Base-by-base conservation (phyloP, 2,329 filamentous ascomycete species). In the Beauveria varroae region DNA sequence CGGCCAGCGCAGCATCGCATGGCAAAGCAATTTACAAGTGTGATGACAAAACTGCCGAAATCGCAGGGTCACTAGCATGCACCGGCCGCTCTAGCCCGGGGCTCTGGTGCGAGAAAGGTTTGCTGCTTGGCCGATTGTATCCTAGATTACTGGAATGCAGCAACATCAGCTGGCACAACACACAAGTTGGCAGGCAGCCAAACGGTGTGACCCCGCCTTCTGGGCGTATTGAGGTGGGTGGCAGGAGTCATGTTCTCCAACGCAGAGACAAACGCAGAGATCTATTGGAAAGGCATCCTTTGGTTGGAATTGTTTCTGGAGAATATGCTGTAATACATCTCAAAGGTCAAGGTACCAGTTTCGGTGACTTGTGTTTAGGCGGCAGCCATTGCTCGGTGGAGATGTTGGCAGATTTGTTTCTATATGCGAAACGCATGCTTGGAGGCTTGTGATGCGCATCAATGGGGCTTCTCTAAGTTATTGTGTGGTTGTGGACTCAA, bases 401-500 rank as follows among this genome's bases (percentile, higher is more conserved):
- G 55, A 3, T 20, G 37, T 24, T 20, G n/a, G 50, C 24, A 20
- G 50, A 53, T 50, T 43, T 47, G 50, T 26, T 53, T 53, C 30
- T 57, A 47, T 57, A 57, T 49, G 30, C 20, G 55, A 57, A 49
- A 57, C 55, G 43, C 52, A 43, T 54, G 16, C 54, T 30, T 55
- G 26, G n/a, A 22, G 18, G 43, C 16, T 34, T 20, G 16, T n/a
- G 30, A 26, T 26, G 30, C 20, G 34, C 30, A 40, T 53, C 50
- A 53, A 22, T 24, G 50, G 50, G 50, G 50, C 30, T 37, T 37
- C 50, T 40, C 34, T 24, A n/a, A n/a, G n/a, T n/a, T n/a, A 3
- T 40, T 40, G 28, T 37, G 14, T 37, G 34, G 34, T 16, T 37
- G 34, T 37, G 12, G 34, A 1, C 34, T 37, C 34, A 16, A 40